phyloP scores from a whole-genome alignment of 306 rosid genomes.

The Spatholobus suberectus region DNA sequence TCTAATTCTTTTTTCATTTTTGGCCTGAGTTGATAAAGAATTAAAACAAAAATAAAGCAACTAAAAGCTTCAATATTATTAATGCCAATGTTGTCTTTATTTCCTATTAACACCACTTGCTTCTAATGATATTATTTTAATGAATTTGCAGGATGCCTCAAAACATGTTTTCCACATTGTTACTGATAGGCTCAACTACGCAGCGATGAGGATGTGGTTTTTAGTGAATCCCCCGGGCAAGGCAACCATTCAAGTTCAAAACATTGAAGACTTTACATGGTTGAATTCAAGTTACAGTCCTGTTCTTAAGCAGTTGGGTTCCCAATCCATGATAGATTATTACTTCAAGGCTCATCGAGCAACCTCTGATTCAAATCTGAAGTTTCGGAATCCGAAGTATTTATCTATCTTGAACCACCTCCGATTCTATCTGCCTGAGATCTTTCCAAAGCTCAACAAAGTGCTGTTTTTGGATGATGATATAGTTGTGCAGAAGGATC shows the following conservation, averaged over 20 bases:
- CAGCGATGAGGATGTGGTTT: slow-evolving; percentile 99
- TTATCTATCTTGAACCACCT: slow-evolving; percentile 96
- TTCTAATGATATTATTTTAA: slow-evolving; percentile 32
- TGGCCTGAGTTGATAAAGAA: neutral
- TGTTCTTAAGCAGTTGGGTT: slow-evolving; percentile 90
- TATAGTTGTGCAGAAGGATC: slow-evolving; percentile 92
- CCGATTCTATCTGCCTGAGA: slow-evolving; percentile 96
- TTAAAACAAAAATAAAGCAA: neutral
- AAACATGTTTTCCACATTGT: slow-evolving; percentile 93
- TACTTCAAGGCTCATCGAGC: slow-evolving; percentile 89
- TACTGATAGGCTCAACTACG: slow-evolving; percentile 91
- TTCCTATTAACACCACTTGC: slow-evolving; percentile 36
- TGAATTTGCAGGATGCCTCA: slow-evolving; percentile 71
- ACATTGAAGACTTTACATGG: slow-evolving; percentile 93
- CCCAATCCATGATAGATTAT: slow-evolving; percentile 87
- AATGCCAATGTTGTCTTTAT: neutral
- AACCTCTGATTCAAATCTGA: slow-evolving; percentile 83
- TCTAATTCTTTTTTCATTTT: slow-evolving; percentile 1
- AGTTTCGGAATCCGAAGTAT: slow-evolving; percentile 94
- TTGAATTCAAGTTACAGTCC: slow-evolving; percentile 97
- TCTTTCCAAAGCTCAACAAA: slow-evolving; percentile 91
- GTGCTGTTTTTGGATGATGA: slow-evolving; percentile 96
- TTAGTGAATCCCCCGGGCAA: slow-evolving; percentile 82
- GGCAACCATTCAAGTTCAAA: slow-evolving; percentile 87
- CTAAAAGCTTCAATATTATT: neutral